Base-by-base conservation (phyloP, 2,329 filamentous ascomycete genomes). In the Tolypocladium tundrense region DNA sequence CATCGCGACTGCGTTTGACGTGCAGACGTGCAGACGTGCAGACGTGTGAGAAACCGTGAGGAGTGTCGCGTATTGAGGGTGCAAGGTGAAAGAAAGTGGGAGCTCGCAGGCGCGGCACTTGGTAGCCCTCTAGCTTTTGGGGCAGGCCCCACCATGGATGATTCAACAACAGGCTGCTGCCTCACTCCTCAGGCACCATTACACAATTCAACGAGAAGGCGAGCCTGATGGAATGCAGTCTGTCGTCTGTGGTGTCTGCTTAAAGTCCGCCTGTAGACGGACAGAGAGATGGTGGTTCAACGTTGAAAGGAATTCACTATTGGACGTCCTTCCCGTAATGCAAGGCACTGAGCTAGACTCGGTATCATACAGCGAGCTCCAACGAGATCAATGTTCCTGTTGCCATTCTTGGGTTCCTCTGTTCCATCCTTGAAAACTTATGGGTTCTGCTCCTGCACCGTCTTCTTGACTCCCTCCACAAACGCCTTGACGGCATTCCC, bases 401-500 rank as follows among this genome's bases (percentile, higher is more conserved):
- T 21, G 48, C n/a, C 31, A 14, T n/a, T 39, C n/a, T 6, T 27
- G 2, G 24, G 24, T 27, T 27, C 24, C 24, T 27, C 3, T 27
- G 24, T 27, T 3, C 33, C 31, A 14, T n/a, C 16, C n/a, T 19
- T 31, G 13, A 41, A 8, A 2, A 7, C 16, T 57, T 41, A 60
- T 55, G 62, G 67, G 63, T 72, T 66, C 66, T 79, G 73, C 59
- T 88, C 82, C 73, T 89, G 81, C 0, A 91, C 88, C 7, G 84
- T 86, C 75, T 84, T 87, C 79, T 88, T 94, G 53, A 97, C 86
- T 3, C 93, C 94, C 58, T 95, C 84, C 27, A 99, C 81, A 73
- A 99, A 99, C 4, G 89, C 90, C 75, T 95, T 88, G 1, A 99
- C 86, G 14, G 93, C 93, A 65, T 94, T 88, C 7, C 88, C 90